A percentile compares a stretch with the other conserved stretches of the same genome.
These are phyloP conservation scores for Aphanomyces euteiches DNA, from an alignment of 352 stramenopile genomes.

Conservation along the genomic window DNA sequence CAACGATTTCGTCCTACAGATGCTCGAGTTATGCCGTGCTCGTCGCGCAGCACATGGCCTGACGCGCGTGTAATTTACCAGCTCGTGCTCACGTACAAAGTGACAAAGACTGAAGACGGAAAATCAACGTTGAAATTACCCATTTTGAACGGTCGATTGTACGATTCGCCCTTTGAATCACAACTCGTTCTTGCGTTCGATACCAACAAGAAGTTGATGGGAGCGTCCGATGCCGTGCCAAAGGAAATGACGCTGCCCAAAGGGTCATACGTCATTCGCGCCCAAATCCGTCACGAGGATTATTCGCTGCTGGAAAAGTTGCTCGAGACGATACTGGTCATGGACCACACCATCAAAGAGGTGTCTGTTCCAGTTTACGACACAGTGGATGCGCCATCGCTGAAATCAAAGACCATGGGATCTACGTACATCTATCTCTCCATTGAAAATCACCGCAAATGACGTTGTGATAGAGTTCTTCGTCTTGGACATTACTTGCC, in stretches of 20 bases:
- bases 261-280: constrained; percentile 64
- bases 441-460: too few relatives aligned
- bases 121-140: constrained; percentile 75
- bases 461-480: too few relatives aligned
- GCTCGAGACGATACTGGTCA: constrained; percentile 69
- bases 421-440: constrained; percentile 44
- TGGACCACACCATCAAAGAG: constrained; percentile 75
- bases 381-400: constrained; percentile 58
- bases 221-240: constrained; percentile 78
- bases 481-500: constrained; percentile 18
- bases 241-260: constrained; percentile 69
- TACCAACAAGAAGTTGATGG: constrained; percentile 89
- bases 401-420: constrained; percentile 55
- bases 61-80: constrained; percentile 85
- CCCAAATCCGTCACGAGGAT: constrained; percentile 70
- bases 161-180: constrained; percentile 90
- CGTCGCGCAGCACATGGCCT: constrained; percentile 74
- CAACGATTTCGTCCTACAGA: constrained; percentile 81
- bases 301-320: constrained; percentile 73
- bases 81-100: constrained; percentile 85
- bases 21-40: constrained; percentile 66
- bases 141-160: constrained; percentile 82
- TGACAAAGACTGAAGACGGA: constrained; percentile 31
- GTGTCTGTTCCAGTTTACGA: constrained; percentile 54
- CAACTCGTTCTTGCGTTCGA: constrained; percentile 92